Conservation (phyloP, 805 yeast genomes). For the Barnettozyma botsteinii region DNA sequence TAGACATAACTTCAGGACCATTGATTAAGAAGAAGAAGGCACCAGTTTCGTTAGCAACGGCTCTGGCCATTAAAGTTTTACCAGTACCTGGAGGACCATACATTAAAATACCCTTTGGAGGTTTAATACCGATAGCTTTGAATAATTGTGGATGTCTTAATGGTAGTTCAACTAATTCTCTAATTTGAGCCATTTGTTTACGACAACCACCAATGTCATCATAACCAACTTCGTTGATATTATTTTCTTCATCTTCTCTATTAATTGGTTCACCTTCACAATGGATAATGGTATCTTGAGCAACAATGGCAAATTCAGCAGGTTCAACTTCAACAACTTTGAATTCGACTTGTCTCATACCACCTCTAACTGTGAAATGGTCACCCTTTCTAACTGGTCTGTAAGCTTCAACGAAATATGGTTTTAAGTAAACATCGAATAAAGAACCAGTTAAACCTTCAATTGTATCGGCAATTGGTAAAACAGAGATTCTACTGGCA, state of each 20-base stretch:
- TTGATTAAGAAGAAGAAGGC: conserved; percentile 97
- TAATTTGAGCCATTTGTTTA: conserved; percentile 98
- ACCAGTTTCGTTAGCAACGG: conserved; percentile 99
- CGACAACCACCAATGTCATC: conserved; percentile 99
- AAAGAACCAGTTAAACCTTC: conserved; percentile 96
- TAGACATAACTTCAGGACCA: conserved; percentile 99
- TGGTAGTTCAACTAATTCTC: conserved; percentile 97
- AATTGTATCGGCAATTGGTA: conserved; percentile 96
- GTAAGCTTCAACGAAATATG: conserved; percentile 97
- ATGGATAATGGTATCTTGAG: conserved; percentile 96
- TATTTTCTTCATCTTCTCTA: conserved; percentile 97
- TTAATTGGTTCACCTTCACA: conserved; percentile 99
- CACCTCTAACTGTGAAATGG: conserved; percentile 93
- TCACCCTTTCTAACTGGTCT: conserved; percentile 98
- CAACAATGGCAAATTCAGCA: conserved; percentile 93
- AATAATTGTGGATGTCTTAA: conserved; percentile 97
- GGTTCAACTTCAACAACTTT: conserved; percentile 98
- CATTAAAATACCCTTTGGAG: conserved; percentile 97
- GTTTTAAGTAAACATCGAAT: conserved; percentile 93
- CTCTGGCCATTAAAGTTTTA: conserved; percentile 98
- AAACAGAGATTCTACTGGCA: conserved; percentile 88
- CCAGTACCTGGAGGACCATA: conserved; percentile 99
- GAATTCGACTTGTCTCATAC: conserved; percentile 99
- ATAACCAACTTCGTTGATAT: conserved; percentile 94
- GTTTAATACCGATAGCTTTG: conserved; percentile 97